A percentile compares a stretch with the other conserved stretches of the same genome.
Conservation (phyloP, 345 rosid species). For the Durio zibethinus region DNA sequence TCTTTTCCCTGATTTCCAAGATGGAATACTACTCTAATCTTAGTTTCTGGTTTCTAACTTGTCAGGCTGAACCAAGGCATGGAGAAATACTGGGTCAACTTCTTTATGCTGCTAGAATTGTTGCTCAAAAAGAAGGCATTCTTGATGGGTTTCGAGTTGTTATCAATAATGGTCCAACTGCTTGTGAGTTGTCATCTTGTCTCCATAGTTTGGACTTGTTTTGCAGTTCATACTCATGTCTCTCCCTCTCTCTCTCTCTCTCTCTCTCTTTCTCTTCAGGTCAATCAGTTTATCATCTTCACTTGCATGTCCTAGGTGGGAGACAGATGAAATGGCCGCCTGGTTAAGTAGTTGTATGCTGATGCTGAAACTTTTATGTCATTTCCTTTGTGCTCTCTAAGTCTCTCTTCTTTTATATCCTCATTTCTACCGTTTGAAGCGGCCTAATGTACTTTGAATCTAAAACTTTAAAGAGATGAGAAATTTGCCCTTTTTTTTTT, state of each 20-base stretch:
- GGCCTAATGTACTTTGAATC: background rate
- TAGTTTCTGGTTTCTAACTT: background rate
- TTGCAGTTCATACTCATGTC: background rate
- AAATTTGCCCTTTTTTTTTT: background rate
- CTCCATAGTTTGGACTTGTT: background rate
- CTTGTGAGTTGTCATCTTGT: conserved; percentile 49
- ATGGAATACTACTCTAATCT: background rate
- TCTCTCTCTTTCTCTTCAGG: conserved; percentile 35
- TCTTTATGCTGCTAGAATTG: conserved; percentile 69
- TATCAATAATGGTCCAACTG: conserved; percentile 78
- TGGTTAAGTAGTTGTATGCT: conserved; percentile 38
- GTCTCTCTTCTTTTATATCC: background rate
- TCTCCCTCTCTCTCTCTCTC: background rate
- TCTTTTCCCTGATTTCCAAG: background rate
- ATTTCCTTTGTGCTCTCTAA: background rate
- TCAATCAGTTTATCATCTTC: conserved; percentile 96
- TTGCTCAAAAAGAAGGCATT: conserved; percentile 94
- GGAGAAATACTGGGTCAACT: conserved; percentile 71
- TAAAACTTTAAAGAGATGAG: background rate
- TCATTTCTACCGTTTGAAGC: background rate
- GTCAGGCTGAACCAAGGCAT: conserved; percentile 80
- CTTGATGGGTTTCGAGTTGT: conserved; percentile 85
- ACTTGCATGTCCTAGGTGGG: conserved; percentile 86
- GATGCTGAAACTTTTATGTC: background rate
- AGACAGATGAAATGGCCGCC: conserved; percentile 96